These are phyloP conservation scores for Fusarium subglutinans DNA, from an alignment of 2,329 filamentous ascomycete species.

Conservation along the genomic window DNA sequence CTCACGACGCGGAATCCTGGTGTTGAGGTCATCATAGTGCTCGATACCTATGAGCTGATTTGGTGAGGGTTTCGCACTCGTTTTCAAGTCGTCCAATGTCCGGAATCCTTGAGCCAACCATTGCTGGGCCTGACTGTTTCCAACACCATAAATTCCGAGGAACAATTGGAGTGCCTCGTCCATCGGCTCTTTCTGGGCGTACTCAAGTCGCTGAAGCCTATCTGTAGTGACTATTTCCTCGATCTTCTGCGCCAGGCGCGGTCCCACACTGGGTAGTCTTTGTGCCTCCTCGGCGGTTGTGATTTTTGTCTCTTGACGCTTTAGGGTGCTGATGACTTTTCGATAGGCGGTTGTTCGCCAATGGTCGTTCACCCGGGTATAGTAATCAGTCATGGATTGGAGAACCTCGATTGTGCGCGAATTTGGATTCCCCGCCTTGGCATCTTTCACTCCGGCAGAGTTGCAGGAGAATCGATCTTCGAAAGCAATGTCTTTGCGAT, in stretches of 20 bases:
- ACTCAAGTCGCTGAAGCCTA: constrained; percentile 75
- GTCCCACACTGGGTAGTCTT: constrained; percentile 73
- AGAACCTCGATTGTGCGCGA: constrained; percentile 78
- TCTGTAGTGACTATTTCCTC: constrained; percentile 86
- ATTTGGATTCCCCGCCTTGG: constrained; percentile 71
- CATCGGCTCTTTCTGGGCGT: constrained; percentile 72
- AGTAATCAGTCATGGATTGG: constrained; percentile 81
- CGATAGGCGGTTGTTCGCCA: constrained; percentile 83
- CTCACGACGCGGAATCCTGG: constrained; percentile 80
- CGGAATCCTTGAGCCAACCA: constrained; percentile 82
- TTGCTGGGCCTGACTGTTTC: constrained; percentile 72
- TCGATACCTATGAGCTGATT: constrained; percentile 82
- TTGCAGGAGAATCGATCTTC: constrained; percentile 66
- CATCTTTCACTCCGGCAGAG: constrained; percentile 58
- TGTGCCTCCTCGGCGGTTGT: constrained; percentile 75
- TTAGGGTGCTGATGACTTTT: constrained; percentile 77
- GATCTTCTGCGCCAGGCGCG: constrained; percentile 82
- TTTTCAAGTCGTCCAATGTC: constrained; percentile 75
- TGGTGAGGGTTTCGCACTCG: constrained; percentile 69
- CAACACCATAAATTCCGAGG: constrained; percentile 81
- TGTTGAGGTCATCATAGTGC: constrained; percentile 81
- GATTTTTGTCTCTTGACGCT: constrained; percentile 71
- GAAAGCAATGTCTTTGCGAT: constrained; percentile 47
- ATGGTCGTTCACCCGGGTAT: constrained; percentile 76
- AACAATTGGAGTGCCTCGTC: constrained; percentile 75